These are phyloP conservation scores for Pythium biforme DNA, from an alignment of 352 stramenopile genomes.

Conservation along the genomic window DNA sequence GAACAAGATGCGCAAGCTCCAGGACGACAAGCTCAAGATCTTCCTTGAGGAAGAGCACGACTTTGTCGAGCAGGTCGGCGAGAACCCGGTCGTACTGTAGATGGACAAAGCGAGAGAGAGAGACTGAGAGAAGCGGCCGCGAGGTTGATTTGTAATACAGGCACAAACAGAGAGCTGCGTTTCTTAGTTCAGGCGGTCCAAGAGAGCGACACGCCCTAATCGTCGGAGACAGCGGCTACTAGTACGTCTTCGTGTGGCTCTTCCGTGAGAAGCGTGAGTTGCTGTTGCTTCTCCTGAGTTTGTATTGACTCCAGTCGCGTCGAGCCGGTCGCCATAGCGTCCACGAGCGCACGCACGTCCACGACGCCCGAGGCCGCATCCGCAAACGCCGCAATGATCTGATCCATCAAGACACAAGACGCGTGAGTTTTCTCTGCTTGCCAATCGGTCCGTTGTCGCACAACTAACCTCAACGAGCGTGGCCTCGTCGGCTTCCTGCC, in stretches of 20 bases:
- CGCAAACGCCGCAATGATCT: slow-evolving; percentile 44
- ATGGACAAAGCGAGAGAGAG: not conserved
- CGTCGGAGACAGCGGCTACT: too few relatives aligned
- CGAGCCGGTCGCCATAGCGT: slow-evolving; percentile 26
- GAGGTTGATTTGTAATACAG: slow-evolving; percentile 1
- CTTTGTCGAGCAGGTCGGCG: slow-evolving; percentile 85
- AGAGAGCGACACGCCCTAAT: too few relatives aligned
- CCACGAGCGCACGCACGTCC: slow-evolving; percentile 37
- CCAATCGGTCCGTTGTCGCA: too few relatives aligned
- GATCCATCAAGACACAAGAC: not conserved
- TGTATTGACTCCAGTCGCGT: not conserved
- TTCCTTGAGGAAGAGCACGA: slow-evolving; percentile 93
- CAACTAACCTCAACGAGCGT: slow-evolving; percentile 44
- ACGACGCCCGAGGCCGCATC: slow-evolving; percentile 30
- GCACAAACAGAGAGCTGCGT: not conserved
- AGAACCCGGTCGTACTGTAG: slow-evolving; percentile 84
- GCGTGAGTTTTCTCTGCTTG: too few relatives aligned
- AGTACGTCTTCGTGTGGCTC: not conserved
- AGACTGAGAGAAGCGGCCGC: not conserved
- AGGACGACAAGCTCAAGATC: slow-evolving; percentile 97
- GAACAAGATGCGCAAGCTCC: slow-evolving; percentile 94
- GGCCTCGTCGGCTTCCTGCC: slow-evolving; percentile 39
- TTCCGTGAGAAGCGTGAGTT: not conserved
- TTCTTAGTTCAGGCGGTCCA: too few relatives aligned
- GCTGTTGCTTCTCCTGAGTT: not conserved